Evolutionary conservation across 2,329 filamentous ascomycete genomes (phyloP), one percentile per base, ranked within the genome.

Genomic region (Fusarium albidum): DNA sequence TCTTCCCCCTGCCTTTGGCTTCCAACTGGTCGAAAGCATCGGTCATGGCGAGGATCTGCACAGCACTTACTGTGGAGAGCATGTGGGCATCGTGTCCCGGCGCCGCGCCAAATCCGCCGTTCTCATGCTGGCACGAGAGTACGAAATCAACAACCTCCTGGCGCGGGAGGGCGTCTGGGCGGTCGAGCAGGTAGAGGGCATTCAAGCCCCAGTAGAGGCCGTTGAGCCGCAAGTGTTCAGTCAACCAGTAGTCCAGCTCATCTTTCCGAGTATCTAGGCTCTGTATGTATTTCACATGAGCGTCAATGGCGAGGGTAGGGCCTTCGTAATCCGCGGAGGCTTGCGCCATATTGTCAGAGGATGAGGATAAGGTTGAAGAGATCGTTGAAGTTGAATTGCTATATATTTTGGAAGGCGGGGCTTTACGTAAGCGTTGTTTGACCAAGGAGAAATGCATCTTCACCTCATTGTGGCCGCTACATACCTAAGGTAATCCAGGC

Each of bases 241-340:
- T 99, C 71, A 98, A 82, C 90, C 94, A 97, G 79, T 98, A 99
- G 74, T 97, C 92, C 66, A 96, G 87, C 75, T 97, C 91, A 80
- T 98, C 92, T 77, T 90, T 92, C 71, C 90, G 88, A 63, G 89
- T 92, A 75, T 99, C 92, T 65, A 99, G 82, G 69, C 89, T 91
- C 75, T 96, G 91, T 65, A 99, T 92, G 73, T 98, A 99, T 71
- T 87, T 86, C 67, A 98, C 91, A 73, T 99, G 95, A 17, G 82
- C 79, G 8, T 79, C 79, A 6, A 77, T 76, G 42, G 80, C 79
- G 41, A 86, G 76, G 58, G 75, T 72, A 18, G 74, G 72, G 61
- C 77, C 75, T 31, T 76, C 72, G 25, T 75, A 69, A 14, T 55
- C 17, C 34, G 60, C 32, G 41, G 50, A 45, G 28, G 41, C 60